A percentile compares a stretch with the other conserved stretches of the same genome.
phyloP scores from a whole-genome alignment of 2,329 filamentous ascomycete species.

The Aciculosporium take region DNA sequence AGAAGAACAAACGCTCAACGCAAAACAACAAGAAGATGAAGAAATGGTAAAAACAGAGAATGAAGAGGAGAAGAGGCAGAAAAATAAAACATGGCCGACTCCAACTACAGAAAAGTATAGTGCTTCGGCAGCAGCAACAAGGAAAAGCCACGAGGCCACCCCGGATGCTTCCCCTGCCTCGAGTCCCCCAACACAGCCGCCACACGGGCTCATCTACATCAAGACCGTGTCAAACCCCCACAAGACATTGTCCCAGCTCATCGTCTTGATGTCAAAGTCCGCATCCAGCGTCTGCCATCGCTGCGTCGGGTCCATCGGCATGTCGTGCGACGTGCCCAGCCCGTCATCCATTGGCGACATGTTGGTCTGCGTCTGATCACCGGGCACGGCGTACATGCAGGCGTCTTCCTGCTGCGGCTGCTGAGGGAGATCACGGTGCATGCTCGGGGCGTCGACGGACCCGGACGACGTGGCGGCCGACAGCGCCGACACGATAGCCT shows the following conservation, averaged over 20 bases:
- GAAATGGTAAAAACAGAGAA: not conserved
- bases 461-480: not conserved
- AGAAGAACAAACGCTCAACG: too few relatives aligned
- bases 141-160: too few relatives aligned
- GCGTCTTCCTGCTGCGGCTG: not conserved
- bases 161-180: too few relatives aligned
- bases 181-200: too few relatives aligned
- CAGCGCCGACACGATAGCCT: constrained; percentile 1
- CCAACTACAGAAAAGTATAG: too few relatives aligned
- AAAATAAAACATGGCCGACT: too few relatives aligned
- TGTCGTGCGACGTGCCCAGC: too few relatives aligned
- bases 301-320: constrained; percentile 1
- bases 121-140: too few relatives aligned
- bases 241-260: constrained; percentile 6
- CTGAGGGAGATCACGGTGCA: too few relatives aligned
- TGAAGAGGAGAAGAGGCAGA: not conserved
- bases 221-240: constrained; percentile 5
- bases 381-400: not conserved
- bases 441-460: too few relatives aligned
- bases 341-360: not conserved
- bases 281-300: constrained; percentile 4
- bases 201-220: not conserved
- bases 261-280: constrained; percentile 5
- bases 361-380: not conserved
- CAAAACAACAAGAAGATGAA: too few relatives aligned